Evolutionary conservation across 208 protist genomes (phyloP), one percentile per base, ranked within the genome.

Genomic region (Leishmania mexicana): DNA sequence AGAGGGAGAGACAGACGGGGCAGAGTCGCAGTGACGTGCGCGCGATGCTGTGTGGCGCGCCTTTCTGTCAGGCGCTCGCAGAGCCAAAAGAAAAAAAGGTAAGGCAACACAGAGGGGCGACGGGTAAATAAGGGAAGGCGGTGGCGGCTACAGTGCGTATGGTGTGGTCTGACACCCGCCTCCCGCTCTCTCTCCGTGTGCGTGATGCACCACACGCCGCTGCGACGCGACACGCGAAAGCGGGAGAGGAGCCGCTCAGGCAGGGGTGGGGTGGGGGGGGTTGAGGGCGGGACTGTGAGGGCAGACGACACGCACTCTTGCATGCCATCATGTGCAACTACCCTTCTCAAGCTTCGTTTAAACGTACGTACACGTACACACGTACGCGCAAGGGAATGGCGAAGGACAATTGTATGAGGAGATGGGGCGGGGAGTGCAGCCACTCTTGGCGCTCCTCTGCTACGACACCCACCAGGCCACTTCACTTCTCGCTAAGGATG

Each of bases 401-500:
- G 35, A 64, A 64, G 19, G 28, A 21, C 2, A 24, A 58, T 1
- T 1, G 54, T 3, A 64, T 64, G 58, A 10, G 13, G 58, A 64
- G 58, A 24, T 13, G 15, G 40, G 38, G 67, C 4, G 67, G 21
- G 67, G 40, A 47, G 67, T 21, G 21, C 28, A 75, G 8, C n/a
- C 17, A 40, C 35, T 71, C 65, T 31, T 71, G 7, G 28, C 65
- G 11, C 31, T 42, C 31, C 42, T 49, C 21, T 47, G 21, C 75
- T 70, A 8, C 54, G 6, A 5, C 11, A 17, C 4, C 2, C 53
- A 24, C 53, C 47, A 35, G n/a, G 17, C 40, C 13, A 3, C 8
- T 62, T 75, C 53, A 85, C 77, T 85, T 85, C 77, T 85, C 82
- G 53, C 53, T 85, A 4, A 85, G 24, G 13, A 92, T 84, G 60